These are phyloP conservation scores for Phlebiopsis gigantea DNA, from an alignment of 768 basidiomycete genomes.

Conservation along the genomic window DNA sequence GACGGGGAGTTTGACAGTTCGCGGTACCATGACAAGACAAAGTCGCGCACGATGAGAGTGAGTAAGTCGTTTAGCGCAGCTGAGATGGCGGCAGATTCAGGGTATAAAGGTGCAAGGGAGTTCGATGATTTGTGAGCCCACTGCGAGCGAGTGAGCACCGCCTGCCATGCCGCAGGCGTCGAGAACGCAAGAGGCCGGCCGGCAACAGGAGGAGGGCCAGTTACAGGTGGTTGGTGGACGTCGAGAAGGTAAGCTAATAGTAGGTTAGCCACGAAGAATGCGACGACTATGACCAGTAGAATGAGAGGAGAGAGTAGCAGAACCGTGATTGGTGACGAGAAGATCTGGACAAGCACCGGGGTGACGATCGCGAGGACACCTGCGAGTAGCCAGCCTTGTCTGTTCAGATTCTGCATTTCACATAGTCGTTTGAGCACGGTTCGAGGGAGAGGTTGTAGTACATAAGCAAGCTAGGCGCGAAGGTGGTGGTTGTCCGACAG, in stretches of 20 bases:
- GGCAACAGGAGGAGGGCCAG: constrained; percentile 43
- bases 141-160: constrained; percentile 79
- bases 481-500: not conserved
- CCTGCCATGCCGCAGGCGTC: constrained; percentile 93
- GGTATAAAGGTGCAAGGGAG: constrained; percentile 60
- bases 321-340: constrained; percentile 63
- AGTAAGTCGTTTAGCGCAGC: constrained; percentile 76
- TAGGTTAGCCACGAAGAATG: constrained; percentile 49
- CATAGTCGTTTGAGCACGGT: not conserved
- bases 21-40: constrained; percentile 86
- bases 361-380: constrained; percentile 52
- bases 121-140: constrained; percentile 78
- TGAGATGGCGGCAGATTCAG: constrained; percentile 60
- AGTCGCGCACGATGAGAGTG: constrained; percentile 78
- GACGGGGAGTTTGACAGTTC: constrained; percentile 81
- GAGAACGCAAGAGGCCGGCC: constrained; percentile 81
- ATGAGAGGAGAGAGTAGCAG: constrained; percentile 61
- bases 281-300: constrained; percentile 40
- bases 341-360: constrained; percentile 47
- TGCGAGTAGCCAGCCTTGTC: constrained; percentile 45
- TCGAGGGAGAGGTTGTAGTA: not conserved
- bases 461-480: not conserved
- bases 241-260: constrained; percentile 59
- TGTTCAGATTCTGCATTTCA: constrained; percentile 25
- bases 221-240: constrained; percentile 27